These are phyloP conservation scores for Arachnomyces sp. DNA, from an alignment of 2,329 filamentous ascomycete genomes.

Conservation along the genomic window DNA sequence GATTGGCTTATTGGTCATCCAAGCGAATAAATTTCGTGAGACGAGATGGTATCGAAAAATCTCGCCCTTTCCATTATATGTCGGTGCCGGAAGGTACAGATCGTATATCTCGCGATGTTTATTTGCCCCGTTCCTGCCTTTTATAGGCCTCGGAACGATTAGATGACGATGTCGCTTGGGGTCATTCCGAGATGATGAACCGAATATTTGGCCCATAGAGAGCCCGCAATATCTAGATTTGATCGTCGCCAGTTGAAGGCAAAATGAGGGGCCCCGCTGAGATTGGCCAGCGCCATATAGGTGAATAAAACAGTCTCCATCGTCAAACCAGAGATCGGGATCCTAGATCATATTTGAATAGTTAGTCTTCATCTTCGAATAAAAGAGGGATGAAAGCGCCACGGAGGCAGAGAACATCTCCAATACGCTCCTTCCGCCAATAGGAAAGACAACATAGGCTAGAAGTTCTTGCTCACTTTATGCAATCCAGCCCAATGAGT, in stretches of 20 bases:
- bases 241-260: constrained; percentile 50
- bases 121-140: neutral
- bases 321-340: constrained; percentile 58
- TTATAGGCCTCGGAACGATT: no score
- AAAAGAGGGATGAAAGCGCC: no score
- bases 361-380: neutral
- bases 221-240: constrained; percentile 51
- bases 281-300: constrained; percentile 60
- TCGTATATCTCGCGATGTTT: constrained; percentile 35
- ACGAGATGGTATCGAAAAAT: constrained; percentile 57
- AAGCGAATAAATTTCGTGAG: constrained; percentile 69
- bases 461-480: constrained; percentile 26
- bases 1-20: constrained; percentile 55
- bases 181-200: constrained; percentile 24
- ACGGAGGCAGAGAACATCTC: neutral
- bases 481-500: constrained; percentile 38
- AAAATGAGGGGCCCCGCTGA: constrained; percentile 58
- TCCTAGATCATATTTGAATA: constrained; percentile 44
- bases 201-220: constrained; percentile 41
- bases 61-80: constrained; percentile 44
- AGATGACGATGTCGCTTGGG: constrained; percentile 10
- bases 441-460: no score
- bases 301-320: constrained; percentile 63
- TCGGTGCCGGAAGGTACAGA: constrained; percentile 61
- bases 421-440: no score